These are phyloP conservation scores for Alternaria dauci DNA, from an alignment of 2,329 filamentous ascomycete genomes.

Conservation along the genomic window DNA sequence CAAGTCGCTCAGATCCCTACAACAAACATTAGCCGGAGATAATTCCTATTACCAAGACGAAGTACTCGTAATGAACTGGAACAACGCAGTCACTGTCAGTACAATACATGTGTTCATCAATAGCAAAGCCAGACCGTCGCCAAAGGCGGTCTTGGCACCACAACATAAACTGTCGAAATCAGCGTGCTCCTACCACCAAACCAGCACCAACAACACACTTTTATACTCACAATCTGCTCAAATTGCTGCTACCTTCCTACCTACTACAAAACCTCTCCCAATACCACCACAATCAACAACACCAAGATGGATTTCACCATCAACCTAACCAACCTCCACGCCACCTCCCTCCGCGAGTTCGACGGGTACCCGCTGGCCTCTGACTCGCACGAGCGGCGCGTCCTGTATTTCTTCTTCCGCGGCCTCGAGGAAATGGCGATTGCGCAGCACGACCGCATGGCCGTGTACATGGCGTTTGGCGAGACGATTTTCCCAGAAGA, in stretches of 20 bases:
- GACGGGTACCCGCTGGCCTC: background rate
- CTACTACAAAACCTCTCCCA: background rate
- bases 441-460: background rate
- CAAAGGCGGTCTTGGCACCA: constrained; percentile 3
- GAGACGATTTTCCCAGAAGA: background rate
- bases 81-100: background rate
- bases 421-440: background rate
- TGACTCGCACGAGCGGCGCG: background rate
- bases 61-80: background rate
- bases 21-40: background rate
- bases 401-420: background rate
- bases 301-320: background rate
- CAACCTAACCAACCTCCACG: background rate
- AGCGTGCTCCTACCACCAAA: background rate
- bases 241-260: background rate
- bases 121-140: background rate
- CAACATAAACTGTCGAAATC: background rate
- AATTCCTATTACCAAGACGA: background rate
- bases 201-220: background rate
- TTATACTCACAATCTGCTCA: background rate
- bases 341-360: background rate
- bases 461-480: background rate
- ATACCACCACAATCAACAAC: background rate
- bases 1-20: background rate
- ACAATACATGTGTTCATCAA: background rate